Conservation (phyloP, 768 basidiomycete genomes). For the Artomyces pyxidatus region DNA sequence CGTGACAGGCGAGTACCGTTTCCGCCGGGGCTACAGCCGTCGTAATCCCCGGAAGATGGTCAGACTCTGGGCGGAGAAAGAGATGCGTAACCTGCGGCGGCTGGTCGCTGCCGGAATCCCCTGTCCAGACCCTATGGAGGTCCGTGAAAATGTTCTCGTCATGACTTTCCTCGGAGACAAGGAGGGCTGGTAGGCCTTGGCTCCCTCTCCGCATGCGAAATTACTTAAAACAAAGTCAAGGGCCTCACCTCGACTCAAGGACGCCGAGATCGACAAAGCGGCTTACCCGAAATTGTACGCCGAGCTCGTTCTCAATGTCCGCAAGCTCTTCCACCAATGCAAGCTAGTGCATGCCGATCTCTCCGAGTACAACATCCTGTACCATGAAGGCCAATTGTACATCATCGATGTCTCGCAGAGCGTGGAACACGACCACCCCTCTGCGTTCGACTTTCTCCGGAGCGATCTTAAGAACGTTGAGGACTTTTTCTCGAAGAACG, state of each 20-base stretch:
- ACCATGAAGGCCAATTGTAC: constrained; percentile 70
- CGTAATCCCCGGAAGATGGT: constrained; percentile 99
- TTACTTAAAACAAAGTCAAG: constrained; percentile 29
- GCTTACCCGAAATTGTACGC: constrained; percentile 57
- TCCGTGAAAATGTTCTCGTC: constrained; percentile 92
- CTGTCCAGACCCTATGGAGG: constrained; percentile 86
- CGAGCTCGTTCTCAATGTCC: constrained; percentile 71
- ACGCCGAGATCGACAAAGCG: constrained; percentile 52
- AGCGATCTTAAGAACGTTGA: constrained; percentile 89
- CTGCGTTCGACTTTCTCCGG: constrained; percentile 93
- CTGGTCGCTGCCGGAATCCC: constrained; percentile 75
- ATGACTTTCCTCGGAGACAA: constrained; percentile 87
- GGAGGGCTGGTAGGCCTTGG: constrained; percentile 63
- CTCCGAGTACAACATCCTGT: constrained; percentile 96
- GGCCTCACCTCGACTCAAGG: constrained; percentile 91
- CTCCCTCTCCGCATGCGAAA: constrained; percentile 2
- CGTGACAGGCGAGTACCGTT: constrained; percentile 93
- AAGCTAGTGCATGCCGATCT: constrained; percentile 96
- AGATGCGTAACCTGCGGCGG: constrained; percentile 91
- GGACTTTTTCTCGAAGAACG: constrained; percentile 79
- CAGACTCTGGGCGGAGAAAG: constrained; percentile 97
- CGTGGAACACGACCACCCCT: constrained; percentile 96
- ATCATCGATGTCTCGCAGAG: constrained; percentile 99
- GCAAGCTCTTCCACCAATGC: constrained; percentile 84
- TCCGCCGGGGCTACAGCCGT: constrained; percentile 77